A percentile compares a stretch with the other conserved stretches of the same genome.
Evolutionary conservation across 306 rosid species (phyloP).

Genomic region (Cicer yamashitae): DNA sequence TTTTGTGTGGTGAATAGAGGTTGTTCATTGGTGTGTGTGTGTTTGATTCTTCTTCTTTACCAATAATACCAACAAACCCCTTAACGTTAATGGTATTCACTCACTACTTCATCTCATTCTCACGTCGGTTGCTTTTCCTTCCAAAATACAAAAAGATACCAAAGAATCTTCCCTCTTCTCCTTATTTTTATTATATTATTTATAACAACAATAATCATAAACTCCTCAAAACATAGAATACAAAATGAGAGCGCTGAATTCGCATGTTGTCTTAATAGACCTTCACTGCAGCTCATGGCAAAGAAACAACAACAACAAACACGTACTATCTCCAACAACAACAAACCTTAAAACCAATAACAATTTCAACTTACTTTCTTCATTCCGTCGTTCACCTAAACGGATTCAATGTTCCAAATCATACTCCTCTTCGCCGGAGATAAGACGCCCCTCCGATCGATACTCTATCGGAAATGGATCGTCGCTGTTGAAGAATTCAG

Average conservation of each 20-base stretch:
- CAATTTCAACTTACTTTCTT: constrained; percentile 46
- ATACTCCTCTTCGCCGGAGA: constrained; percentile 57
- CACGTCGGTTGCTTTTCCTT: background rate
- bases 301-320: constrained; percentile 33
- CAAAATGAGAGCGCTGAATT: constrained; percentile 70
- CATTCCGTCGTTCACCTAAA: constrained; percentile 54
- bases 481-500: background rate
- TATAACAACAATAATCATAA: background rate
- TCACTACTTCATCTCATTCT: background rate
- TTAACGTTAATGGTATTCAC: background rate
- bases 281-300: constrained; percentile 54
- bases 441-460: constrained; percentile 86
- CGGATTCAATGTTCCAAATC: constrained; percentile 53
- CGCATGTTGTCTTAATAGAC: constrained; percentile 72
- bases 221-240: background rate
- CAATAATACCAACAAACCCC: background rate
- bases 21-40: background rate
- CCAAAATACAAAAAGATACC: constrained; percentile 14
- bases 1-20: constrained; percentile 24
- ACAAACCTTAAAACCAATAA: constrained; percentile 37
- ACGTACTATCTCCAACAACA: constrained; percentile 51
- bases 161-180: constrained; percentile 12
- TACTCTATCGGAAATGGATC: constrained; percentile 60
- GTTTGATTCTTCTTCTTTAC: background rate
- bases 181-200: background rate